These are phyloP conservation scores for Aspergillus carlsbadensis DNA, from an alignment of 495 filamentous ascomycete species.

Conservation along the genomic window DNA sequence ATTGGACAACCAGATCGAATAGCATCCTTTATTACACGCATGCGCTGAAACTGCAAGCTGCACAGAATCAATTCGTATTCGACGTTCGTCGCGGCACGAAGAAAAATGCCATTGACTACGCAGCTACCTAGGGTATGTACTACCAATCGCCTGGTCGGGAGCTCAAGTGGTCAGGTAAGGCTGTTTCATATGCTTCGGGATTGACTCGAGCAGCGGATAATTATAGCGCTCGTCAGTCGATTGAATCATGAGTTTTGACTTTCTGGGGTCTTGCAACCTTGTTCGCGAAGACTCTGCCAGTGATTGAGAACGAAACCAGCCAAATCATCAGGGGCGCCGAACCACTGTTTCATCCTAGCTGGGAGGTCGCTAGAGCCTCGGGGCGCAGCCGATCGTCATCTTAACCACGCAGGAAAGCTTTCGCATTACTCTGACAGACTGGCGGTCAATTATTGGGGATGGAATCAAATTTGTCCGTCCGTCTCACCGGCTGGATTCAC, in stretches of 20 bases:
- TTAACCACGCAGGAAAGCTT: constrained; percentile 2
- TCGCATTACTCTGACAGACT: not conserved
- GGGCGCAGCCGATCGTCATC: constrained; percentile 22
- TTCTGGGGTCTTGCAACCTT: not conserved
- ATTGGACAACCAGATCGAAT: not conserved
- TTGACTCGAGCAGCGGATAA: not conserved
- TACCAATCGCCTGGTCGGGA: too few species aligned
- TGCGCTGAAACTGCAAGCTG: not conserved
- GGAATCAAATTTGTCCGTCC: too few species aligned
- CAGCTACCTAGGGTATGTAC: too few species aligned
- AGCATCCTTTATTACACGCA: not conserved
- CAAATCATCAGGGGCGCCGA: constrained; percentile 19
- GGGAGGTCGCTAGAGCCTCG: constrained; percentile 17
- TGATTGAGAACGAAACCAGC: constrained; percentile 3
- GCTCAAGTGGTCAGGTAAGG: not conserved
- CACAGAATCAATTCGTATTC: not conserved
- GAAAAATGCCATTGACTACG: not conserved
- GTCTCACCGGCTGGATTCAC: too few species aligned
- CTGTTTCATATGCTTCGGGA: not conserved
- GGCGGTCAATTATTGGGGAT: constrained; percentile 1
- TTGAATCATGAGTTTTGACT: not conserved
- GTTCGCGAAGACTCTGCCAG: not conserved
- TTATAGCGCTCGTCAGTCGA: not conserved
- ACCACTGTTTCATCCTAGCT: constrained; percentile 20
- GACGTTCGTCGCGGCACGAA: not conserved